Percentiles rank a stretch among this genome's conserved stretches.
Conservation (phyloP, 495 filamentous ascomycete genomes). For the Bombardia bombarda region DNA sequence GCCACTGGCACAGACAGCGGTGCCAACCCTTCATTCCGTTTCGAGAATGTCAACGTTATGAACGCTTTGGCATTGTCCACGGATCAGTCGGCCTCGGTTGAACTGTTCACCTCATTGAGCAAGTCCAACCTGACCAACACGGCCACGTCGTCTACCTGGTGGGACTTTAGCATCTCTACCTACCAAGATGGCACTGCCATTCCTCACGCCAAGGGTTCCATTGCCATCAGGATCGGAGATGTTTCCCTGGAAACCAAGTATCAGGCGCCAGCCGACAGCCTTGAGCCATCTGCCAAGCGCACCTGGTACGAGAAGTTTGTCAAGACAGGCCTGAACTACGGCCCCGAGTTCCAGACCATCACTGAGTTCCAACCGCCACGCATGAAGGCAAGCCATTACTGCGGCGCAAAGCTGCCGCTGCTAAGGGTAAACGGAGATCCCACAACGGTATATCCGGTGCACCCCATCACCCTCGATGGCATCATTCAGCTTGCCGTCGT, state of each 20-base stretch:
- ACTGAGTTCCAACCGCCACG: conserved; percentile 20
- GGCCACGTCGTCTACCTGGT: background rate
- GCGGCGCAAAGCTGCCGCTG: too few relatives aligned
- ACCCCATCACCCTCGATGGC: conserved; percentile 29
- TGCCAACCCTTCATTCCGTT: conserved; percentile 8
- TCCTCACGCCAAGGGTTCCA: too few relatives aligned
- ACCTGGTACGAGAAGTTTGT: conserved; percentile 26
- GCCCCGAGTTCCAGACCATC: conserved; percentile 25
- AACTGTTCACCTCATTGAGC: background rate
- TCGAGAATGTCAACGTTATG: conserved; percentile 21
- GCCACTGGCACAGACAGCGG: background rate
- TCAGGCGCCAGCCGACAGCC: too few relatives aligned
- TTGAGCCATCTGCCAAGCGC: too few relatives aligned
- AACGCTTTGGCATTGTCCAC: conserved; percentile 12
- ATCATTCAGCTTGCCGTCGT: conserved; percentile 29
- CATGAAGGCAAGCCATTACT: too few relatives aligned
- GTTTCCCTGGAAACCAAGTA: too few relatives aligned
- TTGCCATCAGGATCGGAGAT: too few relatives aligned
- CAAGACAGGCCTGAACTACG: conserved; percentile 31
- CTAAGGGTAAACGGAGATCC: too few relatives aligned
- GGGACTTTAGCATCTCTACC: background rate
- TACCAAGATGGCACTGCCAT: too few relatives aligned
- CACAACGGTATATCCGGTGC: conserved; percentile 30
- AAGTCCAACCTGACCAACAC: too few relatives aligned
- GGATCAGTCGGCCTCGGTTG: conserved; percentile 2